Conservation (phyloP, 2,329 filamentous ascomycete genomes). For the Acrodontium crateriforme region DNA sequence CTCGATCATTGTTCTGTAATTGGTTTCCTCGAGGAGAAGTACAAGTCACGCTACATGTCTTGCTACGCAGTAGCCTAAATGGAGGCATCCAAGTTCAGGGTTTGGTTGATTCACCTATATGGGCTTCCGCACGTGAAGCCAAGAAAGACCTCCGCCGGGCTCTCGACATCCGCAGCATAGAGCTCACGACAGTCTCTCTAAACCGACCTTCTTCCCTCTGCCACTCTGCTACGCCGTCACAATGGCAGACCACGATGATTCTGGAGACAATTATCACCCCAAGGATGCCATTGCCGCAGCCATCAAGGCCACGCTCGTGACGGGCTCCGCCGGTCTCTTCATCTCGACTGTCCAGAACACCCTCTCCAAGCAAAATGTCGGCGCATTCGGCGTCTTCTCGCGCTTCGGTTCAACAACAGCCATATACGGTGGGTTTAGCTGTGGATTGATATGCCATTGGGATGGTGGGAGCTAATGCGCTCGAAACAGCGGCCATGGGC, state of each 20-base stretch:
- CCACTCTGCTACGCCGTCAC: conserved; percentile 19
- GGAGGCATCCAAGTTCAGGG: too few species aligned
- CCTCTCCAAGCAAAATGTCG: conserved; percentile 67
- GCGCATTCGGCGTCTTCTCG: conserved; percentile 67
- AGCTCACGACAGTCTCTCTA: too few species aligned
- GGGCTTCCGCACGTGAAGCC: too few species aligned
- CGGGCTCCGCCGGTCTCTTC: conserved; percentile 55
- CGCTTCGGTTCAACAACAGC: conserved; percentile 62
- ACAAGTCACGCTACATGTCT: too few species aligned
- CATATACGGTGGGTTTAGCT: conserved; percentile 40
- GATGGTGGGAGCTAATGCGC: conserved; percentile 9
- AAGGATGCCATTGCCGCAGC: conserved; percentile 60
- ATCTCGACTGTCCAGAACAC: conserved; percentile 75
- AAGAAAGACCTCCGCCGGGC: too few species aligned
- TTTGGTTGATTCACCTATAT: too few species aligned
- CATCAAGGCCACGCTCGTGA: conserved; percentile 50
- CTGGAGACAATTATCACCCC: conserved; percentile 44
- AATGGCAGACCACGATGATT: conserved; percentile 32
- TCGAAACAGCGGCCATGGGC: conserved; percentile 51
- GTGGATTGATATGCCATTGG: background rate
- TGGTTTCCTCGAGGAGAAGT: too few species aligned
- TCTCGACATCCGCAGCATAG: too few species aligned
- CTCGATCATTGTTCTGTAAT: too few species aligned
- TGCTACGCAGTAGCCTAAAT: too few species aligned
- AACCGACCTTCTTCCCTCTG: conserved; percentile 1